Conservation (phyloP, 768 basidiomycete species). For the Aureoboletus auriporus region DNA sequence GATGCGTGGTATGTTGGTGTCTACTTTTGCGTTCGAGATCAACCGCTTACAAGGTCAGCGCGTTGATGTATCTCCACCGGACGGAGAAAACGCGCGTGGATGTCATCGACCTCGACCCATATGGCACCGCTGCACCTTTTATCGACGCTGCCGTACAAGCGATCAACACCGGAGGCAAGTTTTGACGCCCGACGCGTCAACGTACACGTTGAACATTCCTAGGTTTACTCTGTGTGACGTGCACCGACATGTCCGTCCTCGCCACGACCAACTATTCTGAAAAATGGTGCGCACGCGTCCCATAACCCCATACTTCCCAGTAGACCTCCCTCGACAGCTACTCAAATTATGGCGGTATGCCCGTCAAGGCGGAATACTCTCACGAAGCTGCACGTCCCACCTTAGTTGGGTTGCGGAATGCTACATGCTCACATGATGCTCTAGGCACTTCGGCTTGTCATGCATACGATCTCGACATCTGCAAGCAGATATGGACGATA, state of each 20-base stretch:
- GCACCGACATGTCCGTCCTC: slow-evolving; percentile 92
- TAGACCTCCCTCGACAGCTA: slow-evolving; percentile 49
- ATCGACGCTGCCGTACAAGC: slow-evolving; percentile 92
- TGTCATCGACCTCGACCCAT: slow-evolving; percentile 96
- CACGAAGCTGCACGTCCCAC: slow-evolving; percentile 77
- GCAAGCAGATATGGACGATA: slow-evolving; percentile 91
- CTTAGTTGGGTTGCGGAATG: neutral
- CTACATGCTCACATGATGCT: neutral
- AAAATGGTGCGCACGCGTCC: slow-evolving; percentile 64
- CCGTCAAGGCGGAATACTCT: slow-evolving; percentile 85
- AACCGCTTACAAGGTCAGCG: slow-evolving; percentile 38
- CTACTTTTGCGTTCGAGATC: neutral
- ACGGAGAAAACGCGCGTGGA: slow-evolving; percentile 73
- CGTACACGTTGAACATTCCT: neutral
- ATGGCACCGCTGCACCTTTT: slow-evolving; percentile 96
- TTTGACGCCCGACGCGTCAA: neutral
- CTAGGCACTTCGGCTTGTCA: slow-evolving; percentile 67
- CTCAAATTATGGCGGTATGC: slow-evolving; percentile 90
- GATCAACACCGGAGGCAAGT: slow-evolving; percentile 79
- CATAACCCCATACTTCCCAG: neutral
- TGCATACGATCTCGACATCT: slow-evolving; percentile 79
- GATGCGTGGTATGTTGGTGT: slow-evolving; percentile 76
- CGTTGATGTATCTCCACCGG: slow-evolving; percentile 88
- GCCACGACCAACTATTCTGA: slow-evolving; percentile 94
- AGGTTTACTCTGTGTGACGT: slow-evolving; percentile 90